Percentiles rank a stretch among this genome's conserved stretches.
phyloP scores from a whole-genome alignment of 306 rosid genomes.

The Cercis canadensis region DNA sequence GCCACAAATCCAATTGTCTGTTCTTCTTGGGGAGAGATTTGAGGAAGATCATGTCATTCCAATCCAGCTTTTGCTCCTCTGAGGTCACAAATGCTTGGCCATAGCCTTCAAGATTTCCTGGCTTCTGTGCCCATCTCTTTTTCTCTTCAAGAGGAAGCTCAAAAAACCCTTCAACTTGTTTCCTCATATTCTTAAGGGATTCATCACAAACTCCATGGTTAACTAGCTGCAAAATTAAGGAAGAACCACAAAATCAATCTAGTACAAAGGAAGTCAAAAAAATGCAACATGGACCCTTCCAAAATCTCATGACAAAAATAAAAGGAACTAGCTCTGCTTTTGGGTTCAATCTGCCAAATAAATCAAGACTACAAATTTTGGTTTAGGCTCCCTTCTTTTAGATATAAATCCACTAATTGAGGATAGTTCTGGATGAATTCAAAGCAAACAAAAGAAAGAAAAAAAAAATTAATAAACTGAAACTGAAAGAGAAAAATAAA shows the following conservation, averaged over 20 bases:
- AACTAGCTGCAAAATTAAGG: constrained; percentile 39
- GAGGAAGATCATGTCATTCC: constrained; percentile 66
- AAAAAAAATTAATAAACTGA: too few relatives aligned
- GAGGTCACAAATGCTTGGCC: constrained; percentile 61
- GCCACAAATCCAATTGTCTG: constrained; percentile 54
- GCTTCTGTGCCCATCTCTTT: constrained; percentile 46
- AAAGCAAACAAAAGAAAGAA: too few relatives aligned
- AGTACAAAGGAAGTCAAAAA: too few relatives aligned
- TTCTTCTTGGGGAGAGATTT: constrained; percentile 43
- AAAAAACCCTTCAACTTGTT: constrained; percentile 49
- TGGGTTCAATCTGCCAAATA: too few relatives aligned
- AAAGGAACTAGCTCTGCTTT: too few relatives aligned
- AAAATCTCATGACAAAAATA: too few relatives aligned
- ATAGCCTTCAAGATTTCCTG: constrained; percentile 58
- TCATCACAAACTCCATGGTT: constrained; percentile 44
- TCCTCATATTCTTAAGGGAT: constrained; percentile 38
- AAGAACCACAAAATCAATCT: background rate
- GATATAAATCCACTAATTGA: too few relatives aligned
- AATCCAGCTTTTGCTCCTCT: constrained; percentile 47
- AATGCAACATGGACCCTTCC: too few relatives aligned
- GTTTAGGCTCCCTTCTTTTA: too few relatives aligned
- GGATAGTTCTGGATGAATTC: too few relatives aligned
- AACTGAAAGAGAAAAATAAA: too few relatives aligned
- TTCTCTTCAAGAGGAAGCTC: constrained; percentile 51
- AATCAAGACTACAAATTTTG: too few relatives aligned